Percentiles rank a stretch among this genome's conserved stretches.
phyloP scores from a whole-genome alignment of 495 filamentous ascomycete species.

The Daldinia childiae region DNA sequence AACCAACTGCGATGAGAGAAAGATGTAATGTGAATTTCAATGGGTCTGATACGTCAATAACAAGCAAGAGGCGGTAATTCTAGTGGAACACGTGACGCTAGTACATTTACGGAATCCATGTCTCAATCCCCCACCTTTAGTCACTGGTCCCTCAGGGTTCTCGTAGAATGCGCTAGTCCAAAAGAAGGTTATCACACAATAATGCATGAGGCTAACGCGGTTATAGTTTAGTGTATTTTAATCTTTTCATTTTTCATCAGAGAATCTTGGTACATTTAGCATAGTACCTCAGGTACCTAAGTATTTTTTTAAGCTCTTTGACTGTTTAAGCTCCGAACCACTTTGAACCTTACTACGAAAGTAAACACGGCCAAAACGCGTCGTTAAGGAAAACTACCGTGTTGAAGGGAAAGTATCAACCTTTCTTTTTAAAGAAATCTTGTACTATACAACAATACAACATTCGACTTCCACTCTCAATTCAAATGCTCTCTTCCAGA shows the following conservation, averaged over 20 bases:
- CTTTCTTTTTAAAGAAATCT: slow-evolving; percentile 4
- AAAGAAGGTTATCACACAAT: neutral
- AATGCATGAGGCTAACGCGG: neutral
- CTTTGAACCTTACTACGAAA: slow-evolving; percentile 1
- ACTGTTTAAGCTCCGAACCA: slow-evolving; percentile 3
- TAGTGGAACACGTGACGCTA: slow-evolving; percentile 8
- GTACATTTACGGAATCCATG: slow-evolving; percentile 9
- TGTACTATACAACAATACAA: neutral
- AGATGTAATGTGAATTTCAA: slow-evolving; percentile 39
- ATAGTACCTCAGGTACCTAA: neutral
- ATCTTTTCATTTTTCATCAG: too few species aligned
- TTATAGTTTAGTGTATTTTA: neutral
- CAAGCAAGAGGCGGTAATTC: neutral
- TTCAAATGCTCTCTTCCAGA: neutral
- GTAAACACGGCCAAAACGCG: slow-evolving; percentile 19
- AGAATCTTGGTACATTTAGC: neutral
- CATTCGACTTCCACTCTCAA: neutral
- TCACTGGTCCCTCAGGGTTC: slow-evolving; percentile 30
- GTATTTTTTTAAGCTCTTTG: slow-evolving; percentile 3
- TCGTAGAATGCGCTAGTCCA: neutral
- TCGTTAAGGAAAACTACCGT: slow-evolving; percentile 4
- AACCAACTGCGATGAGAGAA: slow-evolving; percentile 20
- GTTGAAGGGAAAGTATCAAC: neutral
- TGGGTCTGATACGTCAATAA: slow-evolving; percentile 45
- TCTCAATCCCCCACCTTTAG: slow-evolving; percentile 6